Evolutionary conservation across 345 rosid species (phyloP).

Genomic region (Hibiscus syriacus): DNA sequence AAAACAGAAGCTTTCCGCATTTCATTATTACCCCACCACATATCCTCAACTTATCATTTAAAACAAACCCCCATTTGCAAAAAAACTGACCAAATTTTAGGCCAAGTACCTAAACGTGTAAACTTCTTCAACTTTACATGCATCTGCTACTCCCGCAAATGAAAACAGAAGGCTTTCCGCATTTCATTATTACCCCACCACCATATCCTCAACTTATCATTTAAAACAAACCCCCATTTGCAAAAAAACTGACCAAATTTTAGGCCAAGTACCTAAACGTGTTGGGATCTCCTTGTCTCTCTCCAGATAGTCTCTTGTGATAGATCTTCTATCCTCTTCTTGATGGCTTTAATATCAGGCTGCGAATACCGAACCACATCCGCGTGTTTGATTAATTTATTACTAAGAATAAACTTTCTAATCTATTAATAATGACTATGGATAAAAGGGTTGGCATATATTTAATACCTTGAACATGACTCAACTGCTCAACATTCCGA

Average conservation of each 20-base stretch:
- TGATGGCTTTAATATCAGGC: slow-evolving; percentile 95
- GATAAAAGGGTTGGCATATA: neutral
- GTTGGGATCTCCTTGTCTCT: slow-evolving; percentile 73
- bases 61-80: too few species aligned
- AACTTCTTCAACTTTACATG: too few species aligned
- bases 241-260: too few species aligned
- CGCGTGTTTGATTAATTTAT: neutral
- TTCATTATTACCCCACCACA: too few species aligned
- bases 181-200: too few species aligned
- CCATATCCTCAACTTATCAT: too few species aligned
- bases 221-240: too few species aligned
- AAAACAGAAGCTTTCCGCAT: too few species aligned
- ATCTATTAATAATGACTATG: neutral
- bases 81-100: too few species aligned
- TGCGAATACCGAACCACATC: slow-evolving; percentile 33
- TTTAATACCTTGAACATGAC: slow-evolving; percentile 79
- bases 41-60: too few species aligned
- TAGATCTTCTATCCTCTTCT: slow-evolving; percentile 95
- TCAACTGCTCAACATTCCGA: slow-evolving; percentile 80
- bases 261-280: slow-evolving; percentile 75
- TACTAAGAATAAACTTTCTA: neutral
- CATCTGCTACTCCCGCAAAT: too few species aligned
- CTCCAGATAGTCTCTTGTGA: slow-evolving; percentile 81
- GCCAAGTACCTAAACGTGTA: slow-evolving; percentile 78
- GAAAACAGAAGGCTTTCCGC: too few species aligned